phyloP scores from a whole-genome alignment of 352 stramenopile genomes.

The Albugo candida region DNA sequence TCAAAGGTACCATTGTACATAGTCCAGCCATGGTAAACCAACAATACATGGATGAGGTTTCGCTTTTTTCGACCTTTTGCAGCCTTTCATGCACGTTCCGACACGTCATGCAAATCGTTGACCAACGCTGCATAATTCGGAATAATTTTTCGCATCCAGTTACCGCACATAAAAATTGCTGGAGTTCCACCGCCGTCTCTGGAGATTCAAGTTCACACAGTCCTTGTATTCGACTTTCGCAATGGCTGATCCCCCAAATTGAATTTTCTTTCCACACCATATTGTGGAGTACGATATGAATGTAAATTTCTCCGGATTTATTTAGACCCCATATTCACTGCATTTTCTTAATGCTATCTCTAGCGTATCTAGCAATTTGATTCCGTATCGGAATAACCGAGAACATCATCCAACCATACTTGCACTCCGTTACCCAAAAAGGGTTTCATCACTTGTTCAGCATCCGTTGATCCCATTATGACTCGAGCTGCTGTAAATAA shows the following conservation, averaged over 20 bases:
- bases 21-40: conserved; percentile 3
- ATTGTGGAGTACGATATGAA: neutral
- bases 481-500: conserved; percentile 7
- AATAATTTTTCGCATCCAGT: conserved; percentile 20
- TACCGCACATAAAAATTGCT: conserved; percentile 13
- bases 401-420: neutral
- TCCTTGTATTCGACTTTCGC: conserved; percentile 1
- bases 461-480: conserved; percentile 9
- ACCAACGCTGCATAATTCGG: conserved; percentile 8
- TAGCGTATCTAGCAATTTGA: neutral
- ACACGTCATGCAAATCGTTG: conserved; percentile 1
- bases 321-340: conserved; percentile 1
- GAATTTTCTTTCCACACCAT: neutral
- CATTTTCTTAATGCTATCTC: neutral
- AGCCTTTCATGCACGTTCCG: conserved; percentile 4
- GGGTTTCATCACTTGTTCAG: neutral
- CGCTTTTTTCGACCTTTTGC: conserved; percentile 8
- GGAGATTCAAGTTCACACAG: conserved; percentile 1
- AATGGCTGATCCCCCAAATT: conserved; percentile 1
- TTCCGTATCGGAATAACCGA: neutral
- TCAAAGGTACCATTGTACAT: conserved; percentile 7
- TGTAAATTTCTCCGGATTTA: neutral
- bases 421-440: neutral
- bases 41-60: neutral
- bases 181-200: conserved; percentile 7